Conservation (phyloP, 495 filamentous ascomycete genomes). For the Xylaria flabelliformis region DNA sequence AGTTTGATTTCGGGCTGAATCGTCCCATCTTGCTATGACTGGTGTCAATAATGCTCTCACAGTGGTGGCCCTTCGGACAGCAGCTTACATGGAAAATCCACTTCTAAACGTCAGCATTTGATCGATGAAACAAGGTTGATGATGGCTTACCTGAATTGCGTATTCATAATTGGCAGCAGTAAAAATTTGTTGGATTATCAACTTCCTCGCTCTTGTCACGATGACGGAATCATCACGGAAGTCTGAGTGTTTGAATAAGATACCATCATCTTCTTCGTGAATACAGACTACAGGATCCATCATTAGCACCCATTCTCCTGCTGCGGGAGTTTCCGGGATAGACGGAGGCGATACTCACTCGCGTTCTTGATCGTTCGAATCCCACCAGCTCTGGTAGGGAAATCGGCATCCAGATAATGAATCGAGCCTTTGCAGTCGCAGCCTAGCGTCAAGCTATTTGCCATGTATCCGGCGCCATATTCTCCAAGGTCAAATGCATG, state of each 20-base stretch:
- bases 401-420: conserved; percentile 84
- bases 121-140: background rate
- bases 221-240: conserved; percentile 90
- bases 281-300: conserved; percentile 69
- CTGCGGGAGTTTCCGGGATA: background rate
- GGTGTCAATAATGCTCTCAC: conserved; percentile 22
- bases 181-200: conserved; percentile 92
- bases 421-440: conserved; percentile 97
- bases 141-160: conserved; percentile 56
- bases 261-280: conserved; percentile 93
- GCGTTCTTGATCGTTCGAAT: conserved; percentile 88
- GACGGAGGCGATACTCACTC: conserved; percentile 6
- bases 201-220: conserved; percentile 85
- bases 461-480: conserved; percentile 95
- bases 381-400: conserved; percentile 81
- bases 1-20: conserved; percentile 95
- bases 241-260: conserved; percentile 95
- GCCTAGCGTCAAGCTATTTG: conserved; percentile 85
- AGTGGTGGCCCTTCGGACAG: background rate
- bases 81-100: conserved; percentile 78
- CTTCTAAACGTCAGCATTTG: conserved; percentile 55
- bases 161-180: conserved; percentile 99
- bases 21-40: conserved; percentile 75
- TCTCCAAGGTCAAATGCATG: conserved; percentile 95
- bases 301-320: background rate